Percentiles rank a stretch among this genome's conserved stretches.
Evolutionary conservation across 2,329 filamentous ascomycete species (phyloP).

Genomic region (Hirsutella rhossiliensis): DNA sequence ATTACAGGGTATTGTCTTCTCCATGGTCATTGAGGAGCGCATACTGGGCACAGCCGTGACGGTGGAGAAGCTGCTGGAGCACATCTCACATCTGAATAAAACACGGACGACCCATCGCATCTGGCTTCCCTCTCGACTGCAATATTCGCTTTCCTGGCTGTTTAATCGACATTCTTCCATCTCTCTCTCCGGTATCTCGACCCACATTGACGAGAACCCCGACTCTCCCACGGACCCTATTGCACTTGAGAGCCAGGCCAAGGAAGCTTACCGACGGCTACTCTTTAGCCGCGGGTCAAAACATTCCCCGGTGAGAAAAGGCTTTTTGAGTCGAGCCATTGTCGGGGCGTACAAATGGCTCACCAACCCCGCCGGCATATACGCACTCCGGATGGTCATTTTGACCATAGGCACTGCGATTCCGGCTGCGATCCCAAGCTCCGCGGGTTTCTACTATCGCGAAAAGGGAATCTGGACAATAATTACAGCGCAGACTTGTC

Average conservation of each 20-base stretch:
- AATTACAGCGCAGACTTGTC: constrained; percentile 35
- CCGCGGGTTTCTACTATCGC: constrained; percentile 36
- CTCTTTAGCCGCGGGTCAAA: constrained; percentile 19
- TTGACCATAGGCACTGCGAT: constrained; percentile 31
- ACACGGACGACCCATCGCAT: constrained; percentile 21
- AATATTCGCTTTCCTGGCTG: constrained; percentile 26
- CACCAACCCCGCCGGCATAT: constrained; percentile 29
- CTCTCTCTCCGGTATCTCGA: constrained; percentile 8
- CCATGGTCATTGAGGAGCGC: constrained; percentile 35
- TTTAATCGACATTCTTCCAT: constrained; percentile 10
- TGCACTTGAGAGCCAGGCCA: constrained; percentile 16
- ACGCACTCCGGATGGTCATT: constrained; percentile 32
- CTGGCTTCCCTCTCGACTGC: constrained; percentile 29
- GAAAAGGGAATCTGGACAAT: constrained; percentile 40
- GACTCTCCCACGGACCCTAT: constrained; percentile 12
- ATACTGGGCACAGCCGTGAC: constrained; percentile 14
- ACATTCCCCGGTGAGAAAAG: constrained; percentile 6
- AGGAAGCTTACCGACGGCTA: constrained; percentile 22
- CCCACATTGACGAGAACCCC: constrained; percentile 7
- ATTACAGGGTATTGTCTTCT: constrained; percentile 27
- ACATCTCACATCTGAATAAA: constrained; percentile 22
- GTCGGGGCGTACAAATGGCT: constrained; percentile 26
- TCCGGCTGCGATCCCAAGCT: constrained; percentile 26
- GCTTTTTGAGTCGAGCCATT: constrained; percentile 10
- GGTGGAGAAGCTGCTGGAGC: constrained; percentile 21